Percentiles rank a stretch among this genome's conserved stretches.
Conservation (phyloP, 306 rosid species). For the Neltuma alba region DNA sequence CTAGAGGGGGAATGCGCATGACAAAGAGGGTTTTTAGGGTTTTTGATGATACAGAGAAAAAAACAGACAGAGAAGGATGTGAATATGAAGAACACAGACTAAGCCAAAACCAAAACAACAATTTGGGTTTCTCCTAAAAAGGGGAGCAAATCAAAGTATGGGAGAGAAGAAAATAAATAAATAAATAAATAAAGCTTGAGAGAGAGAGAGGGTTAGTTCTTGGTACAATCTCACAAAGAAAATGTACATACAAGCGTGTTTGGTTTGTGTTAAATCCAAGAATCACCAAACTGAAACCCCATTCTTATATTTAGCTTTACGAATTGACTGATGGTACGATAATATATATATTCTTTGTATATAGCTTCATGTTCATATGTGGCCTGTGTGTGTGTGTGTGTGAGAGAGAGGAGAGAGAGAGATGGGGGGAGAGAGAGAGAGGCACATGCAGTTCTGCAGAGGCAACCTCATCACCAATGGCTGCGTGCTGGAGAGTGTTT, state of each 20-base stretch:
- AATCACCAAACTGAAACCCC: slow-evolving; percentile 12
- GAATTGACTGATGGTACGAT: neutral
- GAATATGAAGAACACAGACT: neutral
- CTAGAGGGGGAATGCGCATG: slow-evolving; percentile 13
- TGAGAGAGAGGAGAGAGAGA: neutral
- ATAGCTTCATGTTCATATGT: neutral
- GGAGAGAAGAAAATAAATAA: too few species aligned
- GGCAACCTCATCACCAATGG: slow-evolving; percentile 45
- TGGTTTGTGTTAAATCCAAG: slow-evolving; percentile 41
- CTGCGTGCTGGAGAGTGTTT: slow-evolving; percentile 42
- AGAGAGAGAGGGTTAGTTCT: neutral
- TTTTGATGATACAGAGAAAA: neutral
- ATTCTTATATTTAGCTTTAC: neutral
- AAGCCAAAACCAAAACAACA: slow-evolving; percentile 29
- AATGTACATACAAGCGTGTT: slow-evolving; percentile 37
- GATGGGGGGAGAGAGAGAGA: slow-evolving; percentile 11
- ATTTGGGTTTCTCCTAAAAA: slow-evolving; percentile 38
- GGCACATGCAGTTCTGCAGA: slow-evolving; percentile 52
- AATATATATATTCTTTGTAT: neutral
- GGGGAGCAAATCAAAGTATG: slow-evolving; percentile 48
- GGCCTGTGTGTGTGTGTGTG: too few species aligned
- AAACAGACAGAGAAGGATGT: neutral
- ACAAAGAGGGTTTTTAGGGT: slow-evolving; percentile 10
- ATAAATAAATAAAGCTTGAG: slow-evolving; percentile 42
- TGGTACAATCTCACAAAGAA: slow-evolving; percentile 25